phyloP scores from a whole-genome alignment of 495 filamentous ascomycete genomes.

The Echria macrotheca region DNA sequence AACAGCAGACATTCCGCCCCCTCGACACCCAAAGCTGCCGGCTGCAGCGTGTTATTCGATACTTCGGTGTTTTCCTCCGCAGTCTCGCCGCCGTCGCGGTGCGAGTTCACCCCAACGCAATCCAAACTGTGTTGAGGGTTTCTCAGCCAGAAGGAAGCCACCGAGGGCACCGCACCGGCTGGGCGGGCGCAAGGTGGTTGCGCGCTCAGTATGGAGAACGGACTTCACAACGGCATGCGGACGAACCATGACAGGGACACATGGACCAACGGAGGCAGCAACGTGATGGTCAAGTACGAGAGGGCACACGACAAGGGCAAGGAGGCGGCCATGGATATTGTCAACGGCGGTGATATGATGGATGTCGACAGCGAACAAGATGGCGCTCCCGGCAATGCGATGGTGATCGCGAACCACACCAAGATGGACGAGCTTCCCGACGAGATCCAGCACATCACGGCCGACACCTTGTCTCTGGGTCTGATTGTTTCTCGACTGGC shows the following conservation, averaged over 20 bases:
- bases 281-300: slow-evolving; percentile 20
- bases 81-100: too few relatives aligned
- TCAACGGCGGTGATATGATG: slow-evolving; percentile 25
- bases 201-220: slow-evolving; percentile 49
- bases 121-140: too few relatives aligned
- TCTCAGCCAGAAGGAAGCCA: too few relatives aligned
- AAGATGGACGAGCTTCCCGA: slow-evolving; percentile 55
- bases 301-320: slow-evolving; percentile 21
- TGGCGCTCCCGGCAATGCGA: slow-evolving; percentile 4
- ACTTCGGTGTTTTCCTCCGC: too few relatives aligned
- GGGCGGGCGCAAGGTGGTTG: too few relatives aligned
- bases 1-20: too few relatives aligned
- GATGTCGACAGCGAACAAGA: slow-evolving; percentile 15
- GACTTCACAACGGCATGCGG: slow-evolving; percentile 37
- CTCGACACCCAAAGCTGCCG: too few relatives aligned
- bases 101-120: too few relatives aligned
- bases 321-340: slow-evolving; percentile 13
- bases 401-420: slow-evolving; percentile 16
- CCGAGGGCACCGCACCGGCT: too few relatives aligned
- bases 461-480: slow-evolving; percentile 65
- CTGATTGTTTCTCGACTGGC: slow-evolving; percentile 67
- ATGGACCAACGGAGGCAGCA: slow-evolving; percentile 37
- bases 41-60: too few relatives aligned
- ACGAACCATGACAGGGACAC: slow-evolving; percentile 47
- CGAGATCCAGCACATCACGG: slow-evolving; percentile 73